Base-by-base conservation (phyloP, 257 asterid species). In the Nicotiana paniculata region DNA sequence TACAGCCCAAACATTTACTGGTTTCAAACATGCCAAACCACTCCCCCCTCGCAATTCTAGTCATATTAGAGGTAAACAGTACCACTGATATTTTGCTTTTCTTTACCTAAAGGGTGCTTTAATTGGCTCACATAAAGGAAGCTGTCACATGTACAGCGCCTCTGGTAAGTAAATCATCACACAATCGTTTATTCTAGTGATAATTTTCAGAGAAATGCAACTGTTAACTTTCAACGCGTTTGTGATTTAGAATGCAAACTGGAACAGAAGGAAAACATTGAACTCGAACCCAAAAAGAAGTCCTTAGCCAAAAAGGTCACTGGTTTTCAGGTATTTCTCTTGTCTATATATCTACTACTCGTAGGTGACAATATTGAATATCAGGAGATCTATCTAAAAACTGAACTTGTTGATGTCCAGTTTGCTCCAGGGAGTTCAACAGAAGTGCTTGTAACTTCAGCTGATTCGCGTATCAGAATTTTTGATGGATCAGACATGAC, bases 71-170 rank as follows among this genome's bases (percentile, higher is more conserved):
- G 80, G 16, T 15, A 24, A 26, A 26, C 30, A 4, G 80, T 51
- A 51, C 7, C 62, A 28, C 66, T 81, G 26, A 80, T 80, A 16
- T 81, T 53, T 65, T 28, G 30, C 6, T 58, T 81, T 82, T 69
- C 9, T 28, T 5, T 65, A 57, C 64, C 35, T 83, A 82, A 81
- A 91, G 94, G 92, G 92, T 83, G 92, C 88, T 53, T 77, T 90
- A 13, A 84, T 92, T 63, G 94, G 96, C 81, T 88, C 92, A 67
- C 94, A 92, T 65, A 89, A 89, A 89, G 96, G 96, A 83, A 82
- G 81, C 77, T 90, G 96, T 62, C 89, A 89, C 63, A 26, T 88
- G 77, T 92, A 90, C 37, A 87, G 75, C 15, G 84, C 87, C 43
- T 84, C 88, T 53, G 94, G 96, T 91, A 85, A 82, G 88, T 9